Evolutionary conservation across 768 basidiomycete species (phyloP).

Genomic region (Leccinellum albellum): DNA sequence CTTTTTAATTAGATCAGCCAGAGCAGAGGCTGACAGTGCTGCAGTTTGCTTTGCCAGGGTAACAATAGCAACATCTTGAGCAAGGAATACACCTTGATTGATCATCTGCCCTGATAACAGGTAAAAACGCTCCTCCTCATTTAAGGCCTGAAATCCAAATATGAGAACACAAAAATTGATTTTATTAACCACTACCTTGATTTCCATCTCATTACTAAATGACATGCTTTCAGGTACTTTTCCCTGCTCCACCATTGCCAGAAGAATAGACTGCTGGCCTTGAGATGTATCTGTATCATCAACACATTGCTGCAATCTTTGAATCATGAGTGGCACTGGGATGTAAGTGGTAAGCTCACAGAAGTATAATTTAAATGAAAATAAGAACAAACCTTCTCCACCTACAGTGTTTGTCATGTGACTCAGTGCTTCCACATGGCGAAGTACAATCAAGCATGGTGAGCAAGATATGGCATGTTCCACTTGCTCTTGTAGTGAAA

Average conservation of each 20-base stretch:
- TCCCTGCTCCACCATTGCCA: constrained; percentile 70
- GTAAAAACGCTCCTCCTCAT: constrained; percentile 65
- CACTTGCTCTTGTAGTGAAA: constrained; percentile 63
- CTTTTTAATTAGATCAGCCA: constrained; percentile 63
- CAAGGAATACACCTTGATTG: constrained; percentile 40
- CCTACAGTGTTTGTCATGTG: constrained; percentile 59
- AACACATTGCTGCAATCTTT: constrained; percentile 61
- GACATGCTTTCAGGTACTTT: constrained; percentile 60
- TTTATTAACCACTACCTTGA: constrained; percentile 50
- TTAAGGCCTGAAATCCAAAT: constrained; percentile 58
- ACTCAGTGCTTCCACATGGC: constrained; percentile 76
- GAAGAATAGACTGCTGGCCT: constrained; percentile 69
- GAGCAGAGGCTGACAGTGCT: constrained; percentile 80
- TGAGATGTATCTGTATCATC: constrained; percentile 52
- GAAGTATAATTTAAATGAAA: neutral
- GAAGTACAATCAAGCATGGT: constrained; percentile 80
- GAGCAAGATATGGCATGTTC: constrained; percentile 75
- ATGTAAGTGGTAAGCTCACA: neutral
- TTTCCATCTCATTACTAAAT: constrained; percentile 82
- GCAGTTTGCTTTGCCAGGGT: constrained; percentile 83
- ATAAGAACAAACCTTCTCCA: constrained; percentile 45
- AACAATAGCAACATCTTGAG: constrained; percentile 76
- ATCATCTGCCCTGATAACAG: constrained; percentile 47
- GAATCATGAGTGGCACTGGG: constrained; percentile 57
- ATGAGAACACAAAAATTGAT: neutral